Evolutionary conservation across 306 rosid genomes (phyloP).

Genomic region (Nissolia schottii): DNA sequence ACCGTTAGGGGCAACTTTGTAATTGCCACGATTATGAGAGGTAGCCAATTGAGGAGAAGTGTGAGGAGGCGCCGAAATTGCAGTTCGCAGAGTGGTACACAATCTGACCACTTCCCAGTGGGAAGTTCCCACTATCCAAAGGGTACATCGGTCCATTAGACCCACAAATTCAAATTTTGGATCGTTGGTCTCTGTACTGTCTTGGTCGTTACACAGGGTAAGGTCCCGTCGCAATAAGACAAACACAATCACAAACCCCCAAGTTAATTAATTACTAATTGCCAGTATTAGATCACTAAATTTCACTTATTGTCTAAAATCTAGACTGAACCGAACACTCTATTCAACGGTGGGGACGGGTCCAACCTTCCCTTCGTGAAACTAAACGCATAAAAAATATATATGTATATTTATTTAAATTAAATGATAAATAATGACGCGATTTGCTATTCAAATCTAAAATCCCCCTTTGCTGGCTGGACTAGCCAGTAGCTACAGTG

Average conservation of each 20-base stretch:
- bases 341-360: not conserved
- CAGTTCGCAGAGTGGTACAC: slow-evolving; percentile 21
- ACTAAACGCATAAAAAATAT: not conserved
- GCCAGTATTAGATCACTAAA: not conserved
- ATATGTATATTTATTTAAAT: not conserved
- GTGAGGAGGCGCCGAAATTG: slow-evolving; percentile 31
- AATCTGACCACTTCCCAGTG: too few relatives aligned
- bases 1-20: slow-evolving; percentile 15
- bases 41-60: not conserved
- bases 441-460: slow-evolving; percentile 1
- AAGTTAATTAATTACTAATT: not conserved
- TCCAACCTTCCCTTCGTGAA: not conserved
- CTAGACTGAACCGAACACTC: not conserved
- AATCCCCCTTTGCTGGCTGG: not conserved
- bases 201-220: not conserved
- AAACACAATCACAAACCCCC: not conserved
- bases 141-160: slow-evolving; percentile 34
- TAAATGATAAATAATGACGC: not conserved
- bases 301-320: not conserved
- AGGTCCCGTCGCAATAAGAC: slow-evolving; percentile 17
- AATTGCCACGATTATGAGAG: not conserved
- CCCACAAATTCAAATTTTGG: slow-evolving; percentile 31
- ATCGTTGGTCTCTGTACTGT: slow-evolving; percentile 27
- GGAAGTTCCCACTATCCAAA: not conserved
- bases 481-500: not conserved